Conservation (phyloP, 768 basidiomycete species). For the Psilocybe sp. region DNA sequence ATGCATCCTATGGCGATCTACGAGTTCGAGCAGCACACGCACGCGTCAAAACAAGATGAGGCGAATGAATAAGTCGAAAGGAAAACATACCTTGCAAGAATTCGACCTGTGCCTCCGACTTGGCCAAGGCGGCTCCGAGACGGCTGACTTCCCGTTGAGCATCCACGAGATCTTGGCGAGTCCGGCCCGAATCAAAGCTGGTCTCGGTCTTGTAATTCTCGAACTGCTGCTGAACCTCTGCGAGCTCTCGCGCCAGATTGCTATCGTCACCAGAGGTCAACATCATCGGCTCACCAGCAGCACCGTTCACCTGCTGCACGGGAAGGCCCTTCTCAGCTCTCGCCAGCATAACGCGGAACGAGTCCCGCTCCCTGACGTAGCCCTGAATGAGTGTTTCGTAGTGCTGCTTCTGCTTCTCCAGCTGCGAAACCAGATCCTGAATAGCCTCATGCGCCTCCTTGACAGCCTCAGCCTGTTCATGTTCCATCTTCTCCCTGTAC, state of each 20-base stretch:
- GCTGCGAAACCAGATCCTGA: constrained; percentile 68
- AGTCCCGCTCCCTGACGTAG: constrained; percentile 85
- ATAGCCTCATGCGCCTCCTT: constrained; percentile 89
- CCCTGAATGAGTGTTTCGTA: constrained; percentile 72
- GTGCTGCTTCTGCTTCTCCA: constrained; percentile 75
- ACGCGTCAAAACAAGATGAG: background rate
- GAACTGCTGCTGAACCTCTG: constrained; percentile 75
- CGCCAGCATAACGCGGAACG: constrained; percentile 71
- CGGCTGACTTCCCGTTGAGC: constrained; percentile 70
- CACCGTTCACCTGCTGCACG: constrained; percentile 14
- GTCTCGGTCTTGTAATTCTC: constrained; percentile 81
- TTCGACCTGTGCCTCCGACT: constrained; percentile 80
- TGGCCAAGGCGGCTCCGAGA: constrained; percentile 68
- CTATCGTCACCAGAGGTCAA: constrained; percentile 9
- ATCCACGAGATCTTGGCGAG: constrained; percentile 66
- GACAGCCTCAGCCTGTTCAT: constrained; percentile 76
- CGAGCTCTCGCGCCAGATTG: constrained; percentile 58
- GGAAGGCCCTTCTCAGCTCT: constrained; percentile 40
- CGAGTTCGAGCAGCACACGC: constrained; percentile 1
- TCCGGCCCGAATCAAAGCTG: constrained; percentile 66
- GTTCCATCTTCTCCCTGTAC: constrained; percentile 64
- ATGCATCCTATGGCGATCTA: constrained; percentile 69
- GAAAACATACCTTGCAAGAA: constrained; percentile 62
- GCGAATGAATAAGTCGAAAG: background rate
- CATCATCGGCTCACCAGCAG: constrained; percentile 7